Evolutionary conservation across 805 yeast genomes (phyloP), one percentile per base, ranked within the genome.

Genomic region (Metschnikowia proteae): DNA sequence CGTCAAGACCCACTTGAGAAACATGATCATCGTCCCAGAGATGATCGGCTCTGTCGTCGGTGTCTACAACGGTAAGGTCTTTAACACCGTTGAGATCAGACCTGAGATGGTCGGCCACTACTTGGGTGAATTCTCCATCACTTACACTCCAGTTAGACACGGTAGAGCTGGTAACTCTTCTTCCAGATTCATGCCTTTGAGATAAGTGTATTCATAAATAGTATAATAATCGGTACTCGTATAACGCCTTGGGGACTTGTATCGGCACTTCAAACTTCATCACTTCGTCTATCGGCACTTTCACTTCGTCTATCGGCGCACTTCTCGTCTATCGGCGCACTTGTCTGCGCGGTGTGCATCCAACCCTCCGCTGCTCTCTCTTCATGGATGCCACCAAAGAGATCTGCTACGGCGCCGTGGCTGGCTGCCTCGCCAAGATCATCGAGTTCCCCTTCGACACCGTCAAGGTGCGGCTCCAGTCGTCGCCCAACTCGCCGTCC

Each of bases 81-180:
- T 94, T 96, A 92, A 92, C 96, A 87, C 85, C 68, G 97, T 94
- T 76, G 99, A 94, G 79, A 81, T 94, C 80, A 90, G 82, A 78
- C 97, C 99, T 71, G 99, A 94, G 83, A 94, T 94, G 99, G 91
- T 92, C 74, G 98, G 99, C 75, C 97, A 92, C 87, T 94, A 94
- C 95, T 88, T 94, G 70, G 99, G 97, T 82, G 99, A 94, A 83
- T 94, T 94, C 89, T 92, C 99, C 71, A 94, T 94, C 80, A 82
- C 99, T 68, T 94, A 94, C 84, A 88, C 96, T 78, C 99, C 99
- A 74, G 97, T 92, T 75, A 89, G 96, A 84, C 99, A 95, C 84
- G 97, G 97, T 86, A 86, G 94, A 82, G 91, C 95, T 68, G 96
- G 91, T 84, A 79, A 80, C 80, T 86, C 78, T 78, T 86, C 76